phyloP scores from a whole-genome alignment of 2,329 filamentous ascomycete genomes.

The Microdochium nivale region DNA sequence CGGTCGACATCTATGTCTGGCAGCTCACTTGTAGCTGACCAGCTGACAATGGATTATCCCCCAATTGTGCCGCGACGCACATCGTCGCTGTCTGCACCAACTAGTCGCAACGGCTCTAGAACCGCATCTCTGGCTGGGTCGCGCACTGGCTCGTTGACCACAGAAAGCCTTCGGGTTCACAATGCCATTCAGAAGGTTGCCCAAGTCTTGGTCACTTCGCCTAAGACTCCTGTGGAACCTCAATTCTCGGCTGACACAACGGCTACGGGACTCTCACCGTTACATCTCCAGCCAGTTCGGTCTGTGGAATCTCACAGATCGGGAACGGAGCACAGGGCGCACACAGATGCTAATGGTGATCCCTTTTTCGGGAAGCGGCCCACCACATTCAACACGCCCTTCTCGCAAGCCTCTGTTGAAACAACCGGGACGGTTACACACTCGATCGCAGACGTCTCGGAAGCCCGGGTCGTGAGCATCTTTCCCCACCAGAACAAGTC shows the following conservation, averaged over 20 bases:
- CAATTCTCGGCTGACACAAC: conserved; percentile 16
- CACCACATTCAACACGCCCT: conserved; percentile 51
- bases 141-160: conserved; percentile 29
- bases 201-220: conserved; percentile 13
- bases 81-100: conserved; percentile 55
- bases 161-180: conserved; percentile 49
- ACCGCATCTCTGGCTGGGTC: conserved; percentile 23
- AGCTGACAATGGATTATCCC: conserved; percentile 52
- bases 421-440: conserved; percentile 40
- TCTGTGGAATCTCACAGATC: conserved; percentile 25
- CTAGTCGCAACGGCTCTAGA: conserved; percentile 47
- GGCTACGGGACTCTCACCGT: conserved; percentile 14
- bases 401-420: conserved; percentile 53
- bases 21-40: conserved; percentile 31
- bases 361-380: conserved; percentile 42
- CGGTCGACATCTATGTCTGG: conserved; percentile 46
- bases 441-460: conserved; percentile 51
- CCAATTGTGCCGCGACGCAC: conserved; percentile 47
- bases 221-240: conserved; percentile 18
- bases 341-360: conserved; percentile 44
- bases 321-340: conserved; percentile 21
- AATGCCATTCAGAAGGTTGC: conserved; percentile 29
- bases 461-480: conserved; percentile 53
- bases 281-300: conserved; percentile 18
- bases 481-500: conserved; percentile 58